These are phyloP conservation scores for Plasmodium vivax DNA, from an alignment of 169 alveolate genomes.

Conservation along the genomic window DNA sequence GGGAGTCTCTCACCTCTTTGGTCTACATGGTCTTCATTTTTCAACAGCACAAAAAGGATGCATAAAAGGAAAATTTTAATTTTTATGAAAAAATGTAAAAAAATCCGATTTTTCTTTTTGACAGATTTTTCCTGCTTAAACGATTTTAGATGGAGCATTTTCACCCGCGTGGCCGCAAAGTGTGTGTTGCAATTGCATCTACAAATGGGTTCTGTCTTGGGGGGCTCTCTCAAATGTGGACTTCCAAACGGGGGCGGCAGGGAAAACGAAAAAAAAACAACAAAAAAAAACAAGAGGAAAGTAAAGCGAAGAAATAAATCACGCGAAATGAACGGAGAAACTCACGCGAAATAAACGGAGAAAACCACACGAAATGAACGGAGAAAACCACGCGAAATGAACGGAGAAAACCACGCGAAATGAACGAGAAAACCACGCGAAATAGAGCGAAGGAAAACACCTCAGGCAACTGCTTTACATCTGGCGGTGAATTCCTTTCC, in stretches of 20 bases:
- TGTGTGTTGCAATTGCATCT: neutral
- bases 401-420: no score
- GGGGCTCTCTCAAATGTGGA: neutral
- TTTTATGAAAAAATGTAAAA: conserved; percentile 6
- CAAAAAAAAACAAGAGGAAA: neutral
- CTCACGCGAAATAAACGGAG: no score
- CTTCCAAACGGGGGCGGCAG: neutral
- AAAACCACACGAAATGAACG: no score
- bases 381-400: no score
- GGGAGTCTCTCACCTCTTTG: neutral
- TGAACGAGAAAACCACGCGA: neutral
- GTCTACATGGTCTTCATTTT: neutral
- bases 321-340: no score
- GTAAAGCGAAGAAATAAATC: neutral
- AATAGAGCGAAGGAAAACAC: neutral
- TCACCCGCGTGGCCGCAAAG: neutral
- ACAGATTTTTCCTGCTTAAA: conserved; percentile 10
- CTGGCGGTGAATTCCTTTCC: neutral
- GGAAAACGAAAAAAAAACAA: neutral
- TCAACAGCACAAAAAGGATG: conserved; percentile 9
- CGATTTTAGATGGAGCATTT: conserved; percentile 19
- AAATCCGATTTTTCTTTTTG: neutral
- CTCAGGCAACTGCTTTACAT: neutral
- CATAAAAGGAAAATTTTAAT: conserved; percentile 1
- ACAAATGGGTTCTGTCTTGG: neutral